These are phyloP conservation scores for Didymella arachidicola DNA, from an alignment of 2,329 filamentous ascomycete species.

Conservation along the genomic window DNA sequence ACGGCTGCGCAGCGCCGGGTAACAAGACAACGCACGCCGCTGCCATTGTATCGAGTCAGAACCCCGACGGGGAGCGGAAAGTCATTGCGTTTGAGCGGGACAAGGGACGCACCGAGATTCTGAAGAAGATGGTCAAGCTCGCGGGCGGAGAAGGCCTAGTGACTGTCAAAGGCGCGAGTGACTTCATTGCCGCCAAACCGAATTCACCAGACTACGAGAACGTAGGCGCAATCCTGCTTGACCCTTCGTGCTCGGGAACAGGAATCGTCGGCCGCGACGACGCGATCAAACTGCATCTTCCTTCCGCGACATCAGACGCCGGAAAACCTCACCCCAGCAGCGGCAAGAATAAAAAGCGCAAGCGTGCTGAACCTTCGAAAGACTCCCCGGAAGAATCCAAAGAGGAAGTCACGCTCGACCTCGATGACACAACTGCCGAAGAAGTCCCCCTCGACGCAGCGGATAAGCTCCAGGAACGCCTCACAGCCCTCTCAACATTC, in stretches of 20 bases:
- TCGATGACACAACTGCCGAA: conserved; percentile 47
- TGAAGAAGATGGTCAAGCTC: conserved; percentile 83
- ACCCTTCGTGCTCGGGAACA: conserved; percentile 94
- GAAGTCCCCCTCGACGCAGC: conserved; percentile 48
- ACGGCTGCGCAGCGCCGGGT: conserved; percentile 91
- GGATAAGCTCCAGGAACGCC: conserved; percentile 58
- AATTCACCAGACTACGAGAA: conserved; percentile 65
- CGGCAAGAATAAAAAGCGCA: conserved; percentile 45
- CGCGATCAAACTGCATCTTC: conserved; percentile 70
- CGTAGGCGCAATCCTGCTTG: conserved; percentile 85
- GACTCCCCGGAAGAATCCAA: conserved; percentile 7
- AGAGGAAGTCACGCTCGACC: conserved; percentile 28
- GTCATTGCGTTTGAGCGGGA: conserved; percentile 87
- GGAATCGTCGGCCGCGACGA: conserved; percentile 92
- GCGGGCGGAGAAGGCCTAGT: conserved; percentile 75
- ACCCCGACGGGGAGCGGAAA: conserved; percentile 43
- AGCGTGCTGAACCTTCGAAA: conserved; percentile 29
- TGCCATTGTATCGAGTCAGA: conserved; percentile 67
- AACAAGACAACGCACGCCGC: conserved; percentile 98
- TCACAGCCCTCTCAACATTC: conserved; percentile 78
- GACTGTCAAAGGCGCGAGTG: conserved; percentile 73
- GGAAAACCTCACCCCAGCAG: conserved; percentile 8
- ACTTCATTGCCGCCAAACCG: conserved; percentile 82
- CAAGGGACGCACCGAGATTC: conserved; percentile 70
- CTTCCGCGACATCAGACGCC: conserved; percentile 12